Evolutionary conservation across 2,329 filamentous ascomycete genomes (phyloP).

Genomic region (Exophiala spinifera): DNA sequence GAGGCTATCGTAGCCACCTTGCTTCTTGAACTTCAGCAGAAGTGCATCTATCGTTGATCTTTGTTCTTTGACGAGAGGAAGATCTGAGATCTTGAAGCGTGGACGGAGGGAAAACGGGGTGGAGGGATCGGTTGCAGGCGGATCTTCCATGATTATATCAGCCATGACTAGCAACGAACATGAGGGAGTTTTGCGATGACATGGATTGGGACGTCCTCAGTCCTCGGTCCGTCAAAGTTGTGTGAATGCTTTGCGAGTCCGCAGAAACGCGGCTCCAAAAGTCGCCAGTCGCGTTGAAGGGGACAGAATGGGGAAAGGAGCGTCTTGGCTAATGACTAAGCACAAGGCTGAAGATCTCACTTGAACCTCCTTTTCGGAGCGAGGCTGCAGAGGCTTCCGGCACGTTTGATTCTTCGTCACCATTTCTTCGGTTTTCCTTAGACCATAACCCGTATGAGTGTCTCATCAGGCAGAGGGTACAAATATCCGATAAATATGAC

Average conservation of each 20-base stretch:
- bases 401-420: too few relatives aligned
- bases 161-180: conserved; percentile 13
- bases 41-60: conserved; percentile 59
- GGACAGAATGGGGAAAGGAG: too few relatives aligned
- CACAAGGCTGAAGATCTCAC: too few relatives aligned
- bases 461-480: too few relatives aligned
- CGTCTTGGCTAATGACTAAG: too few relatives aligned
- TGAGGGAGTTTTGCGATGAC: not conserved
- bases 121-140: conserved; percentile 12
- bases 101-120: conserved; percentile 26
- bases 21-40: conserved; percentile 63
- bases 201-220: too few relatives aligned
- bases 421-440: too few relatives aligned
- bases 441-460: too few relatives aligned
- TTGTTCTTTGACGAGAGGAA: conserved; percentile 58
- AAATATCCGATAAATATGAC: too few relatives aligned
- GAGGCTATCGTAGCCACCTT: conserved; percentile 61
- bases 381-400: too few relatives aligned
- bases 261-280: not conserved
- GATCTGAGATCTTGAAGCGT: conserved; percentile 59
- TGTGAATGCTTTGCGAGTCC: not conserved
- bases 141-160: conserved; percentile 23
- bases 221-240: not conserved
- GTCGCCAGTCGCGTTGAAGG: too few relatives aligned
- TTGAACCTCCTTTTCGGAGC: too few relatives aligned